A percentile compares a stretch with the other conserved stretches of the same genome.
These are phyloP conservation scores for Ganoderma resinaceum DNA, from an alignment of 1,284 basidiomycete species.

Conservation along the genomic window DNA sequence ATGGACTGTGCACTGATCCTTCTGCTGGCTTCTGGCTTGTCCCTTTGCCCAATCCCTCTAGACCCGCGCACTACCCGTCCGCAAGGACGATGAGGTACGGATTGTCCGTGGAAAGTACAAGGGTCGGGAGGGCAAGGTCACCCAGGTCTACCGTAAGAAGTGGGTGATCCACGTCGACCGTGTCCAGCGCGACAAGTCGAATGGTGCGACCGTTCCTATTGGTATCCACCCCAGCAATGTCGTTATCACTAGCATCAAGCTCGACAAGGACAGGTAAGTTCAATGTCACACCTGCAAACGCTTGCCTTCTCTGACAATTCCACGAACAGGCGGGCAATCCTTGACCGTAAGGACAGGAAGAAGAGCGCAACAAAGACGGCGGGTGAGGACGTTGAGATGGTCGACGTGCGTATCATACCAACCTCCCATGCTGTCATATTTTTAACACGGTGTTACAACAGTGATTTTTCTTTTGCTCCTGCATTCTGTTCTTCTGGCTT, in stretches of 20 bases:
- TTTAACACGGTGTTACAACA: slow-evolving; percentile 4
- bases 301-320: background rate
- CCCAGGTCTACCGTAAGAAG: slow-evolving; percentile 99
- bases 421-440: slow-evolving; percentile 41
- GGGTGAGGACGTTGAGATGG: slow-evolving; percentile 75
- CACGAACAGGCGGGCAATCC: slow-evolving; percentile 71
- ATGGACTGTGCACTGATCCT: slow-evolving; percentile 6
- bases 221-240: slow-evolving; percentile 98
- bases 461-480: slow-evolving; percentile 27
- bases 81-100: slow-evolving; percentile 98
- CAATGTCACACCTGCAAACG: background rate
- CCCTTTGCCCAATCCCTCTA: slow-evolving; percentile 40
- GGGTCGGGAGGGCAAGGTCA: slow-evolving; percentile 97
- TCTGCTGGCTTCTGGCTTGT: background rate
- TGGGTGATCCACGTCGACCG: slow-evolving; percentile 99
- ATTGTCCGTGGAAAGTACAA: slow-evolving; percentile 98
- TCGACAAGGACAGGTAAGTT: slow-evolving; percentile 84
- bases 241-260: slow-evolving; percentile 91
- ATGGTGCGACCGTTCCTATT: slow-evolving; percentile 93
- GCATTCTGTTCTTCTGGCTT: slow-evolving; percentile 38
- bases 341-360: slow-evolving; percentile 83
- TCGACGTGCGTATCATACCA: slow-evolving; percentile 59
- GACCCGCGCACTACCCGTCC: slow-evolving; percentile 93
- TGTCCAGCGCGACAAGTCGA: slow-evolving; percentile 97
- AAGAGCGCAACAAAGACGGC: slow-evolving; percentile 51